phyloP scores from a whole-genome alignment of 2,329 filamentous ascomycete genomes.

The Colletotrichum ledebouriae region DNA sequence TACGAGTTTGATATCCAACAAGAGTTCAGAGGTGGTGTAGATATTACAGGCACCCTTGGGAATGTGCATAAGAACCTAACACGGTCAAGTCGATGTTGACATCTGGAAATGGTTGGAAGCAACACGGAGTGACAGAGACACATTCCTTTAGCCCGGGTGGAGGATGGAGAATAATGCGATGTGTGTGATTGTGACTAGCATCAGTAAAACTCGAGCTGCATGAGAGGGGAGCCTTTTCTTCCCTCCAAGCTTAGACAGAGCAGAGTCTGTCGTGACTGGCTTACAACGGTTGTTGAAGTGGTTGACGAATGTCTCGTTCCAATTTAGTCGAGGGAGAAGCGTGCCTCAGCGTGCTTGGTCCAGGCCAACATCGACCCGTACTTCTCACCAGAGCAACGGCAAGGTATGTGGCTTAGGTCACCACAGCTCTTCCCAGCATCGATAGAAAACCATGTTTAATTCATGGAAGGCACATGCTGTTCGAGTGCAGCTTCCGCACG shows the following conservation, averaged over 20 bases:
- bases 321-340: constrained; percentile 29
- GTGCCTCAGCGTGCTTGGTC: constrained; percentile 21
- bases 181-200: constrained; percentile 13
- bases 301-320: constrained; percentile 32
- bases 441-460: no score
- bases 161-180: constrained; percentile 28
- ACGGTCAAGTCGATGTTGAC: background rate
- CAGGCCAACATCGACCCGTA: constrained; percentile 12
- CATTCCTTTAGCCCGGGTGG: constrained; percentile 28
- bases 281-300: constrained; percentile 12
- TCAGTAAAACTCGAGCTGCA: background rate
- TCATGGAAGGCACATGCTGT: no score
- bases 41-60: background rate
- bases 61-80: background rate
- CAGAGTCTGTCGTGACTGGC: constrained; percentile 10
- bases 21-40: background rate
- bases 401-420: no score
- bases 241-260: no score
- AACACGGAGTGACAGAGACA: constrained; percentile 35
- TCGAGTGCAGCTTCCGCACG: no score
- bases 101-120: constrained; percentile 8
- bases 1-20: background rate
- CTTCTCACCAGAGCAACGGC: background rate
- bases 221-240: no score
- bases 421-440: no score